Evolutionary conservation across 345 rosid species (phyloP).

Genomic region (Noccaea caerulescens): DNA sequence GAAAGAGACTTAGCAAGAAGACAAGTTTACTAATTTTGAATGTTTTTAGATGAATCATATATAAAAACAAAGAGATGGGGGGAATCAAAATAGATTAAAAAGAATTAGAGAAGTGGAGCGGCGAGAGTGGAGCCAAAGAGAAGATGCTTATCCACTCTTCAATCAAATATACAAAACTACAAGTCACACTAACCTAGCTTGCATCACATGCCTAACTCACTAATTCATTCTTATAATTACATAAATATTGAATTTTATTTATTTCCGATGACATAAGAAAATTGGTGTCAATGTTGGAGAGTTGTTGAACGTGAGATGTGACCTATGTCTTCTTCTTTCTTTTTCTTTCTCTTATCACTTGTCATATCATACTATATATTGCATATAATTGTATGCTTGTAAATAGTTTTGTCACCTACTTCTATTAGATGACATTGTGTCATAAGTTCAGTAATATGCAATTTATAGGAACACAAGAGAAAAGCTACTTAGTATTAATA

Average conservation of each 20-base stretch:
- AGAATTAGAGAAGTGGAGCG: constrained; percentile 34
- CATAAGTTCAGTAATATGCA: background rate
- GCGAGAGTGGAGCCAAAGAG: constrained; percentile 46
- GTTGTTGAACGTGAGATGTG: constrained; percentile 47
- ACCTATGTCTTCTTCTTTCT: constrained; percentile 35
- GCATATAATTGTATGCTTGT: constrained; percentile 30
- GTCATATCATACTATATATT: constrained; percentile 37
- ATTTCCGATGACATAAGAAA: constrained; percentile 27
- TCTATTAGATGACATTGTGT: constrained; percentile 15
- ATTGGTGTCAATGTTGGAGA: constrained; percentile 42
- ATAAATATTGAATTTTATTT: constrained; percentile 29
- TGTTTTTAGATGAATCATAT: constrained; percentile 7
- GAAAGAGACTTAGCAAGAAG: background rate
- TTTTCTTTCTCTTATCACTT: constrained; percentile 33
- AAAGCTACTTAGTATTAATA: background rate
- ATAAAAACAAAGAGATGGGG: constrained; percentile 24
- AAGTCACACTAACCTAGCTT: constrained; percentile 45
- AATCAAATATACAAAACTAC: constrained; percentile 41
- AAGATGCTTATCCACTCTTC: constrained; percentile 42
- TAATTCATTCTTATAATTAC: constrained; percentile 28
- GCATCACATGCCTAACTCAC: constrained; percentile 44
- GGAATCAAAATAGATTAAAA: background rate
- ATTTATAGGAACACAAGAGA: background rate
- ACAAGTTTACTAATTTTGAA: constrained; percentile 15
- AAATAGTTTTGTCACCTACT: constrained; percentile 5